Evolutionary conservation across 768 basidiomycete species (phyloP), one percentile per base, ranked within the genome.

Genomic region (Galerina marginata): DNA sequence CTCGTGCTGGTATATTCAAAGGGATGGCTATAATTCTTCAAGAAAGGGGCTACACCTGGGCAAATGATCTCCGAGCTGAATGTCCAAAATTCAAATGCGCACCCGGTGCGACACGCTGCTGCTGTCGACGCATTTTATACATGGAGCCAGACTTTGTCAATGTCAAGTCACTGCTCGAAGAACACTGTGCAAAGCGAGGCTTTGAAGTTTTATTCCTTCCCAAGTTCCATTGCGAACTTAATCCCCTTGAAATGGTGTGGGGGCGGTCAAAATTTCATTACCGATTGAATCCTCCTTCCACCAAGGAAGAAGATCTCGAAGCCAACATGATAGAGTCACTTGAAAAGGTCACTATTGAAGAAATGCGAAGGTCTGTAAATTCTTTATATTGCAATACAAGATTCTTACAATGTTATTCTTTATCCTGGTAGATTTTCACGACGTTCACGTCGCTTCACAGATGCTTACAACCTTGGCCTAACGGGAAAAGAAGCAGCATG

Each of bases 131-230:
- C 3, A 60, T 79, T 2, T 74, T 82, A 0, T 80, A 69, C 67
- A 74, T 73, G 43, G 63, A 83, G 50, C 76, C 76, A 4, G 79
- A 84, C 60, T 83, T 83, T 64, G 65, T 59, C 20, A 56, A 72
- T 46, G 67, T 72, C 2, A 59, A 72, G 53, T 75, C 76, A 1
- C 43, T 69, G 16, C 67, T 83, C 0, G 71, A 83, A 59, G 56
- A 29, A 2, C 42, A 63, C 4, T 73, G 65, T 58, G 53, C 67
- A 10, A 49, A 50, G 2, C 56, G 62, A 16, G 70, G 73, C 12
- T 61, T 71, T 44, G 4, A 6, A 0, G 58, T 67, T 11, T 44
- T 75, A 6, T 74, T 73, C 54, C 59, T 74, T 1, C 74, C 73
- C 4, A 78, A 77, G 44, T 76, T 73, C 53, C 74, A 76, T 49